Evolutionary conservation across 495 filamentous ascomycete species (phyloP).

Genomic region (Lasiosphaeria miniovina): DNA sequence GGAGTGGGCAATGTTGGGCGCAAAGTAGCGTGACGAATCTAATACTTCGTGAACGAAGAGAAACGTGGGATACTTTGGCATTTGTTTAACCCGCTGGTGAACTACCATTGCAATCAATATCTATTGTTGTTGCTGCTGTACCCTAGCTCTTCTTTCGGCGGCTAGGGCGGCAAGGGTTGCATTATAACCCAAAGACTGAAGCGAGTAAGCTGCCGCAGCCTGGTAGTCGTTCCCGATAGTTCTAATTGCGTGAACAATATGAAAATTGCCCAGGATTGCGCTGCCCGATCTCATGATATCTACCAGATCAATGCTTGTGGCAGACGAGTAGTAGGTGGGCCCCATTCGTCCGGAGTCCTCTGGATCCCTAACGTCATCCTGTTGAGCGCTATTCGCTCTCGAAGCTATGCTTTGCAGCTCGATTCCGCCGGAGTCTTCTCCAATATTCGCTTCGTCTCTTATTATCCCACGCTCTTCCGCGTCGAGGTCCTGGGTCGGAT

Average conservation of each 20-base stretch:
- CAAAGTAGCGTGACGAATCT: conserved; percentile 73
- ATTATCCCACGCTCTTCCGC: conserved; percentile 77
- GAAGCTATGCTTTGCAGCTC: conserved; percentile 46
- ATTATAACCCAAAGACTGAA: conserved; percentile 50
- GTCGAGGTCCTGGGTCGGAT: conserved; percentile 64
- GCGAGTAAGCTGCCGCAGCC: conserved; percentile 46
- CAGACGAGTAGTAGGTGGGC: conserved; percentile 44
- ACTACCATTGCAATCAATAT: background rate
- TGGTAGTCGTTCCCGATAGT: conserved; percentile 60
- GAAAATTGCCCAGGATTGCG: conserved; percentile 64
- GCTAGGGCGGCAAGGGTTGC: conserved; percentile 46
- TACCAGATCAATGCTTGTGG: conserved; percentile 38
- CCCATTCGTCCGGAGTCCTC: conserved; percentile 42
- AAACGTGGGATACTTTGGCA: background rate
- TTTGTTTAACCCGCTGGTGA: background rate
- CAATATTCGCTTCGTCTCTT: conserved; percentile 38
- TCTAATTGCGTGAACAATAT: conserved; percentile 62
- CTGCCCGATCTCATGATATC: conserved; percentile 67
- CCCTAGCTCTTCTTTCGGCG: conserved; percentile 41
- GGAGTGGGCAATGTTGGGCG: conserved; percentile 95
- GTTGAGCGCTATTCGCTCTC: conserved; percentile 6
- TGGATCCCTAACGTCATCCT: conserved; percentile 14
- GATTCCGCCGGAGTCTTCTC: conserved; percentile 39
- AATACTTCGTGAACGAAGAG: conserved; percentile 4
- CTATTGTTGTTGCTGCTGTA: conserved; percentile 19